Conservation (phyloP, 306 rosid genomes). For the Quercus cerris region DNA sequence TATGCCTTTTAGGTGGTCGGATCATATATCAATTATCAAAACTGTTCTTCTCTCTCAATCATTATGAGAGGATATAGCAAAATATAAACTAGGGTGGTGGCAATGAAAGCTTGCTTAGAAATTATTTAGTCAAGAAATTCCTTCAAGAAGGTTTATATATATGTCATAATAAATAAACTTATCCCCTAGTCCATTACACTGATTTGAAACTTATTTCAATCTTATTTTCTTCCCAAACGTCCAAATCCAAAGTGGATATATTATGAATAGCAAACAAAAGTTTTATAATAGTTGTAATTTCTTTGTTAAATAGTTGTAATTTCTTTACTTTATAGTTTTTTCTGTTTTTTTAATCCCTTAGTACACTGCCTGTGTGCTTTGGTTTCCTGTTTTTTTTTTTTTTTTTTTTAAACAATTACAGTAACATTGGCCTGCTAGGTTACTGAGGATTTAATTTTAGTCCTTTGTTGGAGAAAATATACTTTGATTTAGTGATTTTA, state of each 20-base stretch:
- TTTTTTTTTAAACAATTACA: too few relatives aligned
- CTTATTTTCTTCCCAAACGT: background rate
- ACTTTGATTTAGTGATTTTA: too few relatives aligned
- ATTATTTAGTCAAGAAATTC: background rate
- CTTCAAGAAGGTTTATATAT: background rate
- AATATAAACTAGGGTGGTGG: background rate
- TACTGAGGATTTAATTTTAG: too few relatives aligned
- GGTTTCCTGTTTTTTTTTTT: too few relatives aligned
- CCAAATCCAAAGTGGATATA: background rate
- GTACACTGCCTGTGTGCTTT: too few relatives aligned
- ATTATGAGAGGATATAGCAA: background rate
- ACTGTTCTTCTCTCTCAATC: slow-evolving; percentile 9
- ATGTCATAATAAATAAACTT: background rate
- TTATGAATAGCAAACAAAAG: background rate
- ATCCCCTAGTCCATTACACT: background rate
- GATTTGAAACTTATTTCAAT: background rate
- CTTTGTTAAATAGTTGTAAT: too few relatives aligned
- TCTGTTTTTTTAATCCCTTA: too few relatives aligned
- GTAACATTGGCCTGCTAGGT: too few relatives aligned
- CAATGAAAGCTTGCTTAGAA: background rate
- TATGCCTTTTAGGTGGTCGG: slow-evolving; percentile 11
- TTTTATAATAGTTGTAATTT: background rate
- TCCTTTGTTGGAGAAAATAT: too few relatives aligned
- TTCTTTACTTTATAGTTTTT: too few relatives aligned
- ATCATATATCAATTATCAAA: slow-evolving; percentile 8